Base-by-base conservation (phyloP, 306 rosid genomes). In the Rubus idaeus region DNA sequence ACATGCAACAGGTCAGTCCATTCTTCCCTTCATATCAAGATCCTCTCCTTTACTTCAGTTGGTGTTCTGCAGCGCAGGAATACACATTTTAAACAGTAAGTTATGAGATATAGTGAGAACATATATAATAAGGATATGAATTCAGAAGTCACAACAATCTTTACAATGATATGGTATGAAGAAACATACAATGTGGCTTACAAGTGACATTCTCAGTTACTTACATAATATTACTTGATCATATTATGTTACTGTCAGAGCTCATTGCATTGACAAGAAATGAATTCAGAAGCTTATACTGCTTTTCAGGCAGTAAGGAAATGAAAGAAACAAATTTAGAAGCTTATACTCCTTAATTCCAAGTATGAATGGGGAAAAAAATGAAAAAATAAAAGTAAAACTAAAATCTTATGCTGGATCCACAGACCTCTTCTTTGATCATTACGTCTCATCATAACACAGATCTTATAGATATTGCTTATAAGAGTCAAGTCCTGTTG, bases 391-490 rank as follows among this genome's bases (percentile, higher is more conserved):
- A 60, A 14, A 20, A 46, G 65, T 23, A 56, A 16, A 9, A 11
- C 6, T 17, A 51, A 46, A 67, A 47, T 13, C 96, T 94, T 92
- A 92, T 45, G 98, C 97, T 83, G 89, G 98, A 51, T 16, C 21
- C 18, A 18, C 10, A 18, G 60, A 16, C 52, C 17, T 47, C 49
- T 45, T 46, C 11, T 10, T 46, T 46, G 14, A 46, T 46, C 51
- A 46, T 46, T 46, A 46, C 12, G 14, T 12, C 17, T 47, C 52
- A 11, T 47, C 16, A 2, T 47, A 3, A 12, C 52, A 47, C 12
- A 47, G 52, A 13, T 47, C 17, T 12, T 47, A 47, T 12, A 47
- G 57, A 30, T 30, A 30, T 30, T 30, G 35, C 35, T 26, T 26
- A 26, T 26, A 26, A 26, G 1, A 26, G 30, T 26, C 30, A 26